These are phyloP conservation scores for Picea engelmannii DNA, from an alignment of 83 land plant species.

Conservation along the genomic window DNA sequence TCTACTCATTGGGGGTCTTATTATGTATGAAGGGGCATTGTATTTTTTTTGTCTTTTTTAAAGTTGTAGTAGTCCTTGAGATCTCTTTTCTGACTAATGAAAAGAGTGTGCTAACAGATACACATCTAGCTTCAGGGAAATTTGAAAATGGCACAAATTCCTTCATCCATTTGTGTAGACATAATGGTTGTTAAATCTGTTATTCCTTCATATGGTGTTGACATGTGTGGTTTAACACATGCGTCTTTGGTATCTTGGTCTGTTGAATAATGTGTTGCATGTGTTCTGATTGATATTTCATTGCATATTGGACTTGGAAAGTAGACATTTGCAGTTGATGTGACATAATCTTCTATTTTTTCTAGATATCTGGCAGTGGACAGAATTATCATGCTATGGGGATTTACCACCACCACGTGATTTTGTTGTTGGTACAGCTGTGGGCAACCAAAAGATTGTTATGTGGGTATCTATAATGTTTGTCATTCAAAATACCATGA, in stretches of 20 bases:
- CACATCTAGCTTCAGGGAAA: background rate
- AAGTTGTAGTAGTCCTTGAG: background rate
- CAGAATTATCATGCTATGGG: conserved; percentile 88
- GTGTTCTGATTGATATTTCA: background rate
- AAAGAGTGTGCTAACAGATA: background rate
- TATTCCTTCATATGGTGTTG: background rate
- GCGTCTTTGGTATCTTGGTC: background rate
- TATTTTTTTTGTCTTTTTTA: background rate
- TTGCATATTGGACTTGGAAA: background rate
- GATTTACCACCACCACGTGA: conserved; percentile 92
- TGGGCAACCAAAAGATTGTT: conserved; percentile 88
- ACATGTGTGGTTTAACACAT: background rate
- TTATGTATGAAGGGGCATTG: background rate
- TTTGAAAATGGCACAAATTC: background rate
- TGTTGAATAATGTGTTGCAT: background rate
- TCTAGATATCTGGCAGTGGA: conserved; percentile 98
- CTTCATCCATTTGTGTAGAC: background rate
- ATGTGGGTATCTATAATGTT: conserved; percentile 55
- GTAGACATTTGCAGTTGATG: background rate
- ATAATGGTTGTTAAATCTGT: background rate
- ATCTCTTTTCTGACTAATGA: background rate
- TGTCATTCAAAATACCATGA: background rate
- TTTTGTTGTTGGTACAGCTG: conserved; percentile 88
- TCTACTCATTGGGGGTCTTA: background rate
- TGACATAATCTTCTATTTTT: background rate